Conservation (phyloP, 495 filamentous ascomycete species). For the Astrothelium macrocarpum region DNA sequence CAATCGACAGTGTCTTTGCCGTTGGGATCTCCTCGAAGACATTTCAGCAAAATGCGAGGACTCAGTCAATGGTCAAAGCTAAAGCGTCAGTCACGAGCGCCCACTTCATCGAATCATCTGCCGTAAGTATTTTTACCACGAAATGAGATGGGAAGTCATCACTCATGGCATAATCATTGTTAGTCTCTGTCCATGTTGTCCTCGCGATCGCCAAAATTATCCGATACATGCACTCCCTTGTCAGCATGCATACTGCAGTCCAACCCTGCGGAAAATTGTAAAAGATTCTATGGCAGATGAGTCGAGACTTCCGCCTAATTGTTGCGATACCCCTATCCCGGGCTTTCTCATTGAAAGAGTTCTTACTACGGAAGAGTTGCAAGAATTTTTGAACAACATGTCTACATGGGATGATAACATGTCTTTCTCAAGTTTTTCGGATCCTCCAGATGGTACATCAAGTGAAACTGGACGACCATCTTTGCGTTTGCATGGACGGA, state of each 20-base stretch:
- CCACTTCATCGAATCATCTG: background rate
- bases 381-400: conserved; percentile 43
- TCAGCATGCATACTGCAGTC: conserved; percentile 19
- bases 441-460: background rate
- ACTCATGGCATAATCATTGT: background rate
- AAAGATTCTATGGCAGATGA: conserved; percentile 33
- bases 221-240: conserved; percentile 18
- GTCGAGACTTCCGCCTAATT: conserved; percentile 47
- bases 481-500: conserved; percentile 32
- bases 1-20: conserved; percentile 19
- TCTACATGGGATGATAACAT: conserved; percentile 45
- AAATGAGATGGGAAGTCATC: background rate
- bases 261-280: conserved; percentile 16
- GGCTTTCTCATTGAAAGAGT: conserved; percentile 40
- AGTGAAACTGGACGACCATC: background rate
- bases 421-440: conserved; percentile 42
- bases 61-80: conserved; percentile 19
- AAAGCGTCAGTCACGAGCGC: conserved; percentile 5
- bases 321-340: conserved; percentile 48
- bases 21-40: conserved; percentile 16
- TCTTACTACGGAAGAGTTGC: conserved; percentile 42
- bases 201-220: conserved; percentile 11
- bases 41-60: conserved; percentile 16
- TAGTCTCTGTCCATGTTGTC: conserved; percentile 17
- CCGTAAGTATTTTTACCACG: background rate